A percentile compares a stretch with the other conserved stretches of the same genome.
phyloP scores from a whole-genome alignment of 495 filamentous ascomycete genomes.

The Elasticomyces elasticus region DNA sequence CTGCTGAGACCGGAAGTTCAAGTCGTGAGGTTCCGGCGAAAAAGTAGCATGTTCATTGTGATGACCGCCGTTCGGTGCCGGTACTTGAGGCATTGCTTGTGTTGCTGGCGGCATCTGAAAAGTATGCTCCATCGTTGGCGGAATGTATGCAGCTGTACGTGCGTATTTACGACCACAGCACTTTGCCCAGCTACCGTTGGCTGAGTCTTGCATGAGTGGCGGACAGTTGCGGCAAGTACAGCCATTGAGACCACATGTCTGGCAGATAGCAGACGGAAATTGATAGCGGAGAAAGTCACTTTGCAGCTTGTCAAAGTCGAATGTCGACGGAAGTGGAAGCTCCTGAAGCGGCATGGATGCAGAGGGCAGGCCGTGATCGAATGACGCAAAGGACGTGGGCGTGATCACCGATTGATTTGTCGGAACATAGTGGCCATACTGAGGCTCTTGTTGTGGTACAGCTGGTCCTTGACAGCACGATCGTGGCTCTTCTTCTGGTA shows the following conservation, averaged over 20 bases:
- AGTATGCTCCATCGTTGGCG: not conserved
- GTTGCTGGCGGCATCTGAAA: not conserved
- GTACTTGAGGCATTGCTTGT: not conserved
- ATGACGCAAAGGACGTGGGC: not conserved
- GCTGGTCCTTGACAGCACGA: slow-evolving; percentile 11
- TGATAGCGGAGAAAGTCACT: slow-evolving; percentile 15
- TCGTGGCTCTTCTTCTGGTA: not conserved
- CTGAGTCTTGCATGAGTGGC: slow-evolving; percentile 16
- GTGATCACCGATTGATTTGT: not conserved
- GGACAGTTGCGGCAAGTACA: slow-evolving; percentile 22
- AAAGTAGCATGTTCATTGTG: not conserved
- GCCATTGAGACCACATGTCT: slow-evolving; percentile 21
- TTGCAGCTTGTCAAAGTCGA: slow-evolving; percentile 14
- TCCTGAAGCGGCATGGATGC: not conserved
- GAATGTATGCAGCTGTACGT: slow-evolving; percentile 2
- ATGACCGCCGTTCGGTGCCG: not conserved
- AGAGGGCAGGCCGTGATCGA: not conserved
- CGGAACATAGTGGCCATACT: not conserved
- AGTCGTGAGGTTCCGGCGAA: not conserved
- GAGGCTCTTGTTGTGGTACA: not conserved
- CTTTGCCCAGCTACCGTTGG: slow-evolving; percentile 18
- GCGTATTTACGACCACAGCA: slow-evolving; percentile 20
- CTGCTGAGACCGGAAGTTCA: not conserved
- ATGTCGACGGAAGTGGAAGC: not conserved
- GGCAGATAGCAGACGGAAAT: slow-evolving; percentile 20